phyloP scores from a whole-genome alignment of 192 early-diverging fungal genomes.

The Coemansia sp. region DNA sequence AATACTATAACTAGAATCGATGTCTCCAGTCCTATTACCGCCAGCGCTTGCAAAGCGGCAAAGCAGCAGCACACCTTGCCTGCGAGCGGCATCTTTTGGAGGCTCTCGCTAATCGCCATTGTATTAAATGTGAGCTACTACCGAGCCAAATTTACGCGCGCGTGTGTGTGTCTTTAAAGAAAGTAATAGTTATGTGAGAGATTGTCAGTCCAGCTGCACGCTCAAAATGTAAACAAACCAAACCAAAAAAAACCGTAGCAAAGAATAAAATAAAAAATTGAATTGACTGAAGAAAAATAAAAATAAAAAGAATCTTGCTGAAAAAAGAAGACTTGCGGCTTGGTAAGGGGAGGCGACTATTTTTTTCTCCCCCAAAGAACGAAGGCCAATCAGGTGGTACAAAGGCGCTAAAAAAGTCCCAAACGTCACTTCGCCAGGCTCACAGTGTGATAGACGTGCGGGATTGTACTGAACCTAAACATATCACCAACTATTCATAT shows the following conservation, averaged over 20 bases:
- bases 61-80: constrained; percentile 49
- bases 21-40: constrained; percentile 44
- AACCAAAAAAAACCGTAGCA: neutral
- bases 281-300: constrained; percentile 9
- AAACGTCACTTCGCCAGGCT: neutral
- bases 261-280: constrained; percentile 1
- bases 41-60: constrained; percentile 35
- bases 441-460: neutral
- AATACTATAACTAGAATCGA: constrained; percentile 49
- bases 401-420: neutral
- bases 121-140: neutral
- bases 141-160: neutral
- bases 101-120: constrained; percentile 58
- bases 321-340: neutral
- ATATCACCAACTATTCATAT: neutral
- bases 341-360: no score
- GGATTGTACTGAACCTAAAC: no score
- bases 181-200: neutral
- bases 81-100: constrained; percentile 55
- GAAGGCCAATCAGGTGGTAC: neutral
- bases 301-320: neutral
- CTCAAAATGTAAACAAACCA: constrained; percentile 12
- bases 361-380: neutral
- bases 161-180: neutral
- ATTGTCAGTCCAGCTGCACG: constrained; percentile 9